Base-by-base conservation (phyloP, 1,284 basidiomycete species). In the Salmacisia buchloeana region DNA sequence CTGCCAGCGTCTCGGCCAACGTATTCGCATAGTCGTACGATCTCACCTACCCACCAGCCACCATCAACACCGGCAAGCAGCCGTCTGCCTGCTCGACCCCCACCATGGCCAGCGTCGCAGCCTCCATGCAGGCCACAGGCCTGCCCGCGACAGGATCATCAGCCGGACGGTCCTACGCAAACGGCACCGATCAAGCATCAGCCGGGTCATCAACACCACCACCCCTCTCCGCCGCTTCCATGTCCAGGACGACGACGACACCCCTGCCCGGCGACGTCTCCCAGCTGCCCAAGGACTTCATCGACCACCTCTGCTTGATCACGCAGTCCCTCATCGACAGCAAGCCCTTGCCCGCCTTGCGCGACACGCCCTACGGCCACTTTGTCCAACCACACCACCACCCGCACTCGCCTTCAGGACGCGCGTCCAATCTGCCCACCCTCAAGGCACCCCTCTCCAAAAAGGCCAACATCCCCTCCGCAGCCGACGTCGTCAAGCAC, bases 221-320 rank as follows among this genome's bases (percentile, higher is more conserved):
- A 18, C 45, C 56, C 31, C 49, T 35, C 46, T 49, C 45, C 15
- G 27, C 38, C 23, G 27, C 49, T 6, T 64, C 61, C 39, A 70
- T 72, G 70, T 64, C 69, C 25, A 68, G 74, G 41, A 65, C 61
- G 34, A 76, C 74, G n/a, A 67, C 73, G 5, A 68, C 69, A 0
- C 72, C 72, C 9, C 65, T 76, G 23, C 74, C 74, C 0, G 65
- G 67, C 61, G 62, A 66, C 2, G 67, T 58, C n/a, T 54, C 49
- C 15, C 59, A 70, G 27, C 65, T 75, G 2, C 74, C 74, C 10
- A 63, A 38, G 60, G 68, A 76, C 41, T 75, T 76, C 36, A 62
- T 76, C 57, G 74, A 76, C 66, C 73, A 76, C 59, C 69, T 76
- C 58, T 62, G 69, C 27, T 64, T 74, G 59, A 66, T 76, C 59